These are phyloP conservation scores for Aspergillus nanangensis DNA, from an alignment of 495 filamentous ascomycete genomes.

Conservation along the genomic window DNA sequence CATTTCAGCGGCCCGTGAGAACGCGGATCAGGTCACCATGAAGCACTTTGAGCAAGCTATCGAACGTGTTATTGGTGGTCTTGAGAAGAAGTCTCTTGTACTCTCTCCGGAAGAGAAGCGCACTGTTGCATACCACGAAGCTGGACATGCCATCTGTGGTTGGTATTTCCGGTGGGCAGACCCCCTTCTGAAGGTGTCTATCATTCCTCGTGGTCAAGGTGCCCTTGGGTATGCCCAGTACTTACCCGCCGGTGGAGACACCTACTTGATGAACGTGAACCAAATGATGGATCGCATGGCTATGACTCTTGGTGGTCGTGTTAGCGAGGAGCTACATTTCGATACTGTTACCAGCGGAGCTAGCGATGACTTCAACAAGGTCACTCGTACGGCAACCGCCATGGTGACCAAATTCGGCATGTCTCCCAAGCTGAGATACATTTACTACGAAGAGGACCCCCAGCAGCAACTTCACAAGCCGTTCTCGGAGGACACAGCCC, in stretches of 20 bases:
- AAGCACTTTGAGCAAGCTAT: conserved; percentile 94
- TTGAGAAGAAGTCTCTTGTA: conserved; percentile 94
- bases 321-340: conserved; percentile 94
- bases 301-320: conserved; percentile 93
- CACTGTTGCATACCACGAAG: conserved; percentile 96
- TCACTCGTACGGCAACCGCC: conserved; percentile 86
- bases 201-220: conserved; percentile 92
- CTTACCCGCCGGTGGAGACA: conserved; percentile 75
- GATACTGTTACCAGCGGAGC: conserved; percentile 92
- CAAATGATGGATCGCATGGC: conserved; percentile 99
- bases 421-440: conserved; percentile 84
- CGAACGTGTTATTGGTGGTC: conserved; percentile 90
- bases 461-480: conserved; percentile 83
- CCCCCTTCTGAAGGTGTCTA: conserved; percentile 95
- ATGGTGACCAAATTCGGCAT: conserved; percentile 99
- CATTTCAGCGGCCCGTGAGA: conserved; percentile 69
- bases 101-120: conserved; percentile 89
- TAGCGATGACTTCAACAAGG: conserved; percentile 97
- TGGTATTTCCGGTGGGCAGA: conserved; percentile 98
- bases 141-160: conserved; percentile 95
- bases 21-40: conserved; percentile 74
- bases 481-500: conserved; percentile 89
- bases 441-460: conserved; percentile 83
- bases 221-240: conserved; percentile 96
- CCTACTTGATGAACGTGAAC: conserved; percentile 89